Conservation (phyloP, 345 rosid genomes). For the Eucalyptus cloeziana region DNA sequence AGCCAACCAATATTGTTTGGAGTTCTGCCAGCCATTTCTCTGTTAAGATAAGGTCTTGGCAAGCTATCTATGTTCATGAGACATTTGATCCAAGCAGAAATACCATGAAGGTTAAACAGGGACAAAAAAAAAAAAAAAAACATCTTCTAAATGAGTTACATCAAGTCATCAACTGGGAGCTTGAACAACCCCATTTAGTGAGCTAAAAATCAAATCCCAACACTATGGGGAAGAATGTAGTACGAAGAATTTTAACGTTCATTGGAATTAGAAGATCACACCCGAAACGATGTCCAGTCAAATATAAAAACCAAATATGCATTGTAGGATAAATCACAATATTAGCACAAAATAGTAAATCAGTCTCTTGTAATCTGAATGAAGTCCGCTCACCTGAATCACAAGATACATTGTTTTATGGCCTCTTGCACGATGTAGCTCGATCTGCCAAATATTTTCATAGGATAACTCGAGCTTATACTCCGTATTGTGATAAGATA, state of each 20-base stretch:
- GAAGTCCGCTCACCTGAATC: slow-evolving; percentile 36
- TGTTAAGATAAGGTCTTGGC: not conserved
- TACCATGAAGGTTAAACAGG: not conserved
- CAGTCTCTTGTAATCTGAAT: not conserved
- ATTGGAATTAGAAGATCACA: not conserved
- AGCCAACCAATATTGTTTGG: not conserved
- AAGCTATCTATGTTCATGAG: not conserved
- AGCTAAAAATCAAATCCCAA: not conserved
- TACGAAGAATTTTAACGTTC: not conserved
- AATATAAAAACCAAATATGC: not conserved
- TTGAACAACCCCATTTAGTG: not conserved
- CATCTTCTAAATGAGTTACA: not conserved
- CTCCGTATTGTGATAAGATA: slow-evolving; percentile 12
- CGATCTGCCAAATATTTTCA: slow-evolving; percentile 74
- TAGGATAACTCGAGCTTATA: slow-evolving; percentile 70
- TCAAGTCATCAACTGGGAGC: not conserved
- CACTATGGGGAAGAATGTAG: not conserved
- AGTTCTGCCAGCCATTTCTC: not conserved
- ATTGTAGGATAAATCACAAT: not conserved
- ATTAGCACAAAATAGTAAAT: not conserved
- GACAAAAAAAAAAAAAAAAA: not conserved
- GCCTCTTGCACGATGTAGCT: slow-evolving; percentile 27
- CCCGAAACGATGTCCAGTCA: not conserved
- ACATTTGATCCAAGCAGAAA: not conserved
- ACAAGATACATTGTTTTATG: slow-evolving; percentile 30